These are phyloP conservation scores for Puccinia triticina DNA, from an alignment of 1,284 basidiomycete genomes.

Conservation along the genomic window DNA sequence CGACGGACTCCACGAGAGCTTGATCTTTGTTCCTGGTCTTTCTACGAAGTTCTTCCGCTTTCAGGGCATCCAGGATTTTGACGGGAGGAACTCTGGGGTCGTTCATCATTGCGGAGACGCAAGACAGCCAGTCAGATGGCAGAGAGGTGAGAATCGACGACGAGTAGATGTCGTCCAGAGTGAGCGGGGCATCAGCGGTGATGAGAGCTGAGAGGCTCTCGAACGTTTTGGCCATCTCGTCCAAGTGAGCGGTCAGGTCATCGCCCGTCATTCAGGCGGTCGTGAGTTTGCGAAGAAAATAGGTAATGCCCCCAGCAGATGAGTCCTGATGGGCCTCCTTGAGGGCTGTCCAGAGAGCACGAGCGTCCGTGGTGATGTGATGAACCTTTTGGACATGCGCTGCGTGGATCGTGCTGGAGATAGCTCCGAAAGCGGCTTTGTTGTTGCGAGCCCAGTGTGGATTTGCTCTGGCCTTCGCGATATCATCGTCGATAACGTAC, in stretches of 20 bases:
- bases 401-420: background rate
- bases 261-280: background rate
- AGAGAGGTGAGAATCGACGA: background rate
- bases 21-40: background rate
- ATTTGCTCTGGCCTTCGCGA: too few species aligned
- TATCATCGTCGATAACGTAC: too few species aligned
- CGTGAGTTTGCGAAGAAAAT: background rate
- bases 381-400: background rate
- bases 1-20: background rate
- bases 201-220: background rate
- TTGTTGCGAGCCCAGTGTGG: slow-evolving; percentile 8
- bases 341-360: background rate
- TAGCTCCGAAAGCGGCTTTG: background rate
- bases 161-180: background rate
- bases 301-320: background rate
- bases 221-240: background rate
- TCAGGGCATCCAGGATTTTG: background rate
- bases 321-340: slow-evolving; percentile 11
- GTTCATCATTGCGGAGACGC: slow-evolving; percentile 5
- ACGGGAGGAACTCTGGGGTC: background rate
- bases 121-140: background rate
- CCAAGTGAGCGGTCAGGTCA: background rate
- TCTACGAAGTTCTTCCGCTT: background rate
- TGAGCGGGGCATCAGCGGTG: background rate
- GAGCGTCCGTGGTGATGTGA: background rate